Percentiles rank a stretch among this genome's conserved stretches.
These are phyloP conservation scores for Hypoxylon intermedium DNA, from an alignment of 495 filamentous ascomycete genomes.

Conservation along the genomic window DNA sequence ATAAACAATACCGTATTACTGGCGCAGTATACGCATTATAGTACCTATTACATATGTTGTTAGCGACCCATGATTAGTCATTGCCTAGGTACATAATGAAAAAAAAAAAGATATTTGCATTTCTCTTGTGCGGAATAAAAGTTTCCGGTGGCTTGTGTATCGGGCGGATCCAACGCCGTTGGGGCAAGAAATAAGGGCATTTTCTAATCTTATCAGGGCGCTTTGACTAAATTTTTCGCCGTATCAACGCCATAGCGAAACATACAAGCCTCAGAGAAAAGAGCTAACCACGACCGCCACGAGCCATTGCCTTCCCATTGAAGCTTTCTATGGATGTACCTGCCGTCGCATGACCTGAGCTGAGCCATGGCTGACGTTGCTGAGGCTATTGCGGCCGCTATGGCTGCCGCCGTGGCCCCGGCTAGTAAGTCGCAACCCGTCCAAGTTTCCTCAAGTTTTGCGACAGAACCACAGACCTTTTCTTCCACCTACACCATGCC, in stretches of 20 bases:
- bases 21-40: no score
- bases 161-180: constrained; percentile 34
- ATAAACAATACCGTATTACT: no score
- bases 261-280: no score
- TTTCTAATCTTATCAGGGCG: constrained; percentile 46
- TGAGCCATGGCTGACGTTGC: constrained; percentile 44
- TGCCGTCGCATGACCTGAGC: constrained; percentile 20
- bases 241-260: constrained; percentile 17
- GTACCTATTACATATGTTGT: no score
- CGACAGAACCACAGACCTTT: not conserved
- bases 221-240: constrained; percentile 50
- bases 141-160: constrained; percentile 49
- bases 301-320: constrained; percentile 18
- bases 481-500: no score
- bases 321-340: constrained; percentile 14
- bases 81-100: not conserved
- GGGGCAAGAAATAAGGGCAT: constrained; percentile 57
- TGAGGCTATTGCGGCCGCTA: constrained; percentile 43
- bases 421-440: constrained; percentile 35
- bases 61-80: no score
- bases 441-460: not conserved
- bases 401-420: constrained; percentile 37
- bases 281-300: not conserved
- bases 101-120: not conserved
- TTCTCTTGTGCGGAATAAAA: not conserved